phyloP scores from a whole-genome alignment of 225 moss, liverwort and hornwort genomes.

The Asterella californica region DNA sequence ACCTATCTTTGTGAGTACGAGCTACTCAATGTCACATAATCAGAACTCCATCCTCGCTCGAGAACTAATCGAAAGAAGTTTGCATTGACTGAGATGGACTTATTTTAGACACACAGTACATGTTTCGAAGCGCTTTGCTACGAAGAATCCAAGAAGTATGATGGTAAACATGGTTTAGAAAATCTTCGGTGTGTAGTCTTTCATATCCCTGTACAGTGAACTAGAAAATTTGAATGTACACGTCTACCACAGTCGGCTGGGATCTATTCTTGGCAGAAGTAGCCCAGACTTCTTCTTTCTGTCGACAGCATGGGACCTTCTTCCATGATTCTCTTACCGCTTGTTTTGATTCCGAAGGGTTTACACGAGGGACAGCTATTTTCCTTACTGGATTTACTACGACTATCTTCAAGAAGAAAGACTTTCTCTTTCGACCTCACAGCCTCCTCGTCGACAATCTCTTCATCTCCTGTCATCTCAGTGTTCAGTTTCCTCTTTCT shows the following conservation, averaged over 20 bases:
- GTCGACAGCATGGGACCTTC: not conserved
- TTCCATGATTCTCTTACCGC: not conserved
- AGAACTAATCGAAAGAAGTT: not conserved
- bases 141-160: not conserved
- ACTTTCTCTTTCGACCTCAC: conserved; percentile 27
- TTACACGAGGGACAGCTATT: conserved; percentile 26
- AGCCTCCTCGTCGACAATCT: conserved; percentile 15
- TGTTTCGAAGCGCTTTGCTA: not conserved
- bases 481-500: conserved; percentile 31
- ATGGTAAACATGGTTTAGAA: not conserved
- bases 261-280: conserved; percentile 30
- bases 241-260: not conserved
- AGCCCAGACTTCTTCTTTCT: conserved; percentile 34
- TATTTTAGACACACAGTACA: not conserved
- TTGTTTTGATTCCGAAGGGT: not conserved
- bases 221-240: not conserved
- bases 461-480: conserved; percentile 27
- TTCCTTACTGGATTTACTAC: conserved; percentile 23
- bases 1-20: too few species aligned
- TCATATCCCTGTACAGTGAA: not conserved
- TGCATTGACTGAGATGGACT: not conserved
- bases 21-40: not conserved
- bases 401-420: conserved; percentile 21
- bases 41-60: not conserved
- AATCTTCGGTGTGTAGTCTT: not conserved